Evolutionary conservation across 371 early-diverging fungal species (phyloP).

Genomic region (Phascolomyces articulosus): DNA sequence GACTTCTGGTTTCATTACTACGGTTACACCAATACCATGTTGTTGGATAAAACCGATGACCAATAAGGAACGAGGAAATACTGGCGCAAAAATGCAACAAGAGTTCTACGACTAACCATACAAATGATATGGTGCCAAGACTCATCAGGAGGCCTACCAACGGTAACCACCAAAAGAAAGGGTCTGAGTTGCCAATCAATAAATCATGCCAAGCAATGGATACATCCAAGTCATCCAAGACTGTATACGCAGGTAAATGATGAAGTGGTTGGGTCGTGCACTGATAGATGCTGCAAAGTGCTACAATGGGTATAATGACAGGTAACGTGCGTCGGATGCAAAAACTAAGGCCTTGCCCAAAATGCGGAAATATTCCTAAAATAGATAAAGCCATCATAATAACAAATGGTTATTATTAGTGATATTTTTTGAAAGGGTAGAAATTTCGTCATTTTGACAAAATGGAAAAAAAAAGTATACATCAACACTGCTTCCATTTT

Average conservation of each 20-base stretch:
- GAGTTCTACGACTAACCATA: conserved; percentile 48
- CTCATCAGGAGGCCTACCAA: conserved; percentile 53
- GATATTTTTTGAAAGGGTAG: too few species aligned
- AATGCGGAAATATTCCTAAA: conserved; percentile 47
- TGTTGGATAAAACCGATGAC: neutral
- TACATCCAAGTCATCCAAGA: conserved; percentile 17
- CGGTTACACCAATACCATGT: conserved; percentile 22
- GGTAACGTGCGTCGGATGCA: conserved; percentile 44
- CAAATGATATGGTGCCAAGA: conserved; percentile 51
- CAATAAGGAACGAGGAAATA: conserved; percentile 10
- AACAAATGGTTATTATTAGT: too few species aligned
- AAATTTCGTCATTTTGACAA: too few species aligned
- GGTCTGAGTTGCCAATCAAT: conserved; percentile 58
- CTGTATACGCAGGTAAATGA: conserved; percentile 21
- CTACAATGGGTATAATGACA: conserved; percentile 28
- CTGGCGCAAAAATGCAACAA: conserved; percentile 19
- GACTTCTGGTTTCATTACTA: conserved; percentile 29
- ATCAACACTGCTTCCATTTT: neutral
- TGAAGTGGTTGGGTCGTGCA: conserved; percentile 20
- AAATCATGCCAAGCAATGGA: conserved; percentile 44
- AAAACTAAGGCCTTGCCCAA: conserved; percentile 49
- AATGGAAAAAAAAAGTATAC: neutral
- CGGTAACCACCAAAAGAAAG: conserved; percentile 70
- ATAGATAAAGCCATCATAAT: neutral
- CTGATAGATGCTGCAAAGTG: conserved; percentile 36